These are phyloP conservation scores for Backusella liffmaniae DNA, from an alignment of 192 early-diverging fungal genomes.

Conservation along the genomic window DNA sequence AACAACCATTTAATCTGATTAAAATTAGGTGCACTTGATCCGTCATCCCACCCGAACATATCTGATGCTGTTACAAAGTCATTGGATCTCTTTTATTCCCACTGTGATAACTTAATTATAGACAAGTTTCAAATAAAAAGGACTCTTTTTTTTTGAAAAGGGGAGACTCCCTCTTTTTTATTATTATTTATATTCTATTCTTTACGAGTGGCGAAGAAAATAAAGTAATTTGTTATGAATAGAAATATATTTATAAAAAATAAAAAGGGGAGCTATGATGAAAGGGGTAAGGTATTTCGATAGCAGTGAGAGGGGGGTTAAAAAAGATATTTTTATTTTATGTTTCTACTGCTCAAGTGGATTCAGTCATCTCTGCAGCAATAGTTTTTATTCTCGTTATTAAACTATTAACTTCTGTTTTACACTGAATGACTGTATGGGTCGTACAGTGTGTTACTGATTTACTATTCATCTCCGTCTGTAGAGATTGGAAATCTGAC, in stretches of 20 bases:
- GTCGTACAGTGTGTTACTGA: neutral
- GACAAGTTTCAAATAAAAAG: neutral
- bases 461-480: conserved; percentile 8
- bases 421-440: conserved; percentile 8
- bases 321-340: neutral
- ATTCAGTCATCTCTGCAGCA: conserved; percentile 5
- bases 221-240: neutral
- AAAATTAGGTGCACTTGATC: neutral
- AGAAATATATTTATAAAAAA: neutral
- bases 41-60: neutral
- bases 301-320: neutral
- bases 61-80: neutral
- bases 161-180: neutral
- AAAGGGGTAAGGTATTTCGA: neutral
- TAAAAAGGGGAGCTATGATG: neutral
- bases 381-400: conserved; percentile 13
- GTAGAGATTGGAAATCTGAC: neutral
- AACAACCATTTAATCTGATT: conserved; percentile 1
- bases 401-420: conserved; percentile 19
- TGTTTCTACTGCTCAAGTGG: neutral
- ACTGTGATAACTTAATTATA: neutral
- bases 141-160: neutral
- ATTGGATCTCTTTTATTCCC: neutral
- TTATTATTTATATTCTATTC: neutral
- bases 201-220: neutral